Base-by-base conservation (phyloP, 1,139 yeast genomes). In the Lodderomyces orthopsilosis region DNA sequence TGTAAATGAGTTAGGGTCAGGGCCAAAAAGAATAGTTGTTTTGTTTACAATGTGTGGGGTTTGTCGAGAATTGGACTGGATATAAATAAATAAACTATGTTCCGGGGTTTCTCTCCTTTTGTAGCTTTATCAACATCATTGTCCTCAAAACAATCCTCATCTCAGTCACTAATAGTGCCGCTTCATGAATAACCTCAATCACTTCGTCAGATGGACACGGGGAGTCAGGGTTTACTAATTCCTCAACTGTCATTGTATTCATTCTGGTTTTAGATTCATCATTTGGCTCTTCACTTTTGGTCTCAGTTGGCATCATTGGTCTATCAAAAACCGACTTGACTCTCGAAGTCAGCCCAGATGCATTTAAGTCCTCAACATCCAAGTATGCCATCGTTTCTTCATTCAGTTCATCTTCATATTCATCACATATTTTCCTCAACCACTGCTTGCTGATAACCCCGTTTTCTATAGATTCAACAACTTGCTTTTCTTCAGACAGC, bases 381-480 rank as follows among this genome's bases (percentile, higher is more conserved):
- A 68, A 60, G 44, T 59, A 65, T 1, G 63, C 66, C 21, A 63
- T 26, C 12, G 22, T 40, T 38, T 24, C 22, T 38, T 21, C 38
- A 36, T 40, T 37, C 7, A 50, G 52, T 3, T 55, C 48, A 45
- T 60, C 55, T 28, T 50, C 48, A 14, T 10, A 21, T 40, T 59
- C 60, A 46, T 59, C 62, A 0, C 73, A 65, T 1, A 74, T 68
- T 47, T 76, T 75, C 55, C 75, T 71, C 54, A 83, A 61, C 33
- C 83, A 61, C 0, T 75, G 71, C 35, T 79, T 59, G 58, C 83
- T 88, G 56, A 83, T 60, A 51, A 75, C 76, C 0, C 88, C 88
- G 57, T 83, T 86, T 32, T 72, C 71, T 6, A 87, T 68, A 40
- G 80, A 73, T 53, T 81, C 84, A 14, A 89, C 76, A 57, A 89